Base-by-base conservation (phyloP, 164 flowering plant genomes). In the Nelumbo lutea region DNA sequence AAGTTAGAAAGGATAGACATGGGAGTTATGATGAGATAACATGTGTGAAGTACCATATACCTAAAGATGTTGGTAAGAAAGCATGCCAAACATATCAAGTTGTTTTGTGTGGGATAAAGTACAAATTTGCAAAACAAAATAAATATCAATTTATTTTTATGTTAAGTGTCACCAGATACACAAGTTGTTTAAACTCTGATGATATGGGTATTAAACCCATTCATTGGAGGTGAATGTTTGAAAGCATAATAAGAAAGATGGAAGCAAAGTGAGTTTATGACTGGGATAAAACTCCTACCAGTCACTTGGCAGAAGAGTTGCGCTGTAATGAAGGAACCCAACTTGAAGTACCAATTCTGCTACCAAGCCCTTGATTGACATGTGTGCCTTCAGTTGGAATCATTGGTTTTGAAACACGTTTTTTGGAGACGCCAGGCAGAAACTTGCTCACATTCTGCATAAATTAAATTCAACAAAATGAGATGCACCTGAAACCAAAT, bases 301-400 rank as follows among this genome's bases (percentile, higher is more conserved):
- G 75, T 90, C 80, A 90, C 75, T 93, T 93, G 65, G 93, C 84
- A 66, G 98, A 89, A 55, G 87, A 83, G 73, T 84, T 84, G 72
- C 89, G 90, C 53, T 87, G 96, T 60, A 93, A 71, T 45, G 91
- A 86, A 4, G 91, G 86, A 68, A 90, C 82, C 98, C 98, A 93
- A 79, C 95, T 81, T 42, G 98, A 86, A 70, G 87, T 84, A 65
- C 91, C 98, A 73, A 76, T 48, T 76, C 73, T 84, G 72, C 74
- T 75, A n/a, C 80, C 80, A 68, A 72, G 59, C 52, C 78, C 91
- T 51, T 80, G 79, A 45, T 79, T 81, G 67, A 74, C 10, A 72
- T 83, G 83, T 60, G 87, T 61, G 42, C 80, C 53, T 73, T 88
- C 96, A 69, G 83, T 43, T 40, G 93, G 81, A 72, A 75, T 45